A percentile compares a stretch with the other conserved stretches of the same genome.
phyloP scores from a whole-genome alignment of 768 basidiomycete genomes.

The Tylopilus sp. region DNA sequence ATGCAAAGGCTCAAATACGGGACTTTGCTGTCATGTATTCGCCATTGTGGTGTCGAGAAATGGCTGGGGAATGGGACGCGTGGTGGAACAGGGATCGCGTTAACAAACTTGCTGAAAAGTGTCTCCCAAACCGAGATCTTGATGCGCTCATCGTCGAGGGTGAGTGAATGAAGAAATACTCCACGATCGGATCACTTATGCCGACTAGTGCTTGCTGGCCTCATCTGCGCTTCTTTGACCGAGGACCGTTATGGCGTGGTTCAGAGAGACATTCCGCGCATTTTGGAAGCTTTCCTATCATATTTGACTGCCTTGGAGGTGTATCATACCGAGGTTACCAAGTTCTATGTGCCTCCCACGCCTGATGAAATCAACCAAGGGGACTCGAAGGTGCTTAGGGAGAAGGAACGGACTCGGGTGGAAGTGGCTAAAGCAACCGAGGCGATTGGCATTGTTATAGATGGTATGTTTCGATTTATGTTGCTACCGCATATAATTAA shows the following conservation, averaged over 20 bases:
- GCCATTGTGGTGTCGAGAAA: conserved; percentile 32
- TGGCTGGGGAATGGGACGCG: conserved; percentile 17
- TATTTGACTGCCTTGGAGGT: conserved; percentile 67
- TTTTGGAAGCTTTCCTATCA: conserved; percentile 70
- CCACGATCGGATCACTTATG: background rate
- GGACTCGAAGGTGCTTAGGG: conserved; percentile 34
- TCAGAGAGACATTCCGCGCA: conserved; percentile 79
- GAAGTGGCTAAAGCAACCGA: conserved; percentile 59
- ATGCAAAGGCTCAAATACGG: conserved; percentile 4
- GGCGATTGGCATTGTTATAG: conserved; percentile 48
- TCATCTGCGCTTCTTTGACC: conserved; percentile 67
- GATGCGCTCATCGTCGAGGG: conserved; percentile 64
- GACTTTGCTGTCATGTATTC: conserved; percentile 19
- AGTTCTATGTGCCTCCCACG: conserved; percentile 36
- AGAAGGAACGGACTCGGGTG: conserved; percentile 36
- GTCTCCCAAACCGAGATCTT: conserved; percentile 57
- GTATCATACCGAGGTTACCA: conserved; percentile 52
- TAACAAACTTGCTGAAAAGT: conserved; percentile 49
- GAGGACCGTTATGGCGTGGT: conserved; percentile 84
- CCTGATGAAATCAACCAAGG: conserved; percentile 30
- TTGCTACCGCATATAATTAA: background rate
- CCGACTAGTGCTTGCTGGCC: conserved; percentile 46
- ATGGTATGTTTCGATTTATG: conserved; percentile 43
- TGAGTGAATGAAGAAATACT: conserved; percentile 20
- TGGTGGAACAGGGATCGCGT: conserved; percentile 63